Evolutionary conservation across 805 yeast genomes (phyloP), one percentile per base, ranked within the genome.

Genomic region (Candida ponderosae): DNA sequence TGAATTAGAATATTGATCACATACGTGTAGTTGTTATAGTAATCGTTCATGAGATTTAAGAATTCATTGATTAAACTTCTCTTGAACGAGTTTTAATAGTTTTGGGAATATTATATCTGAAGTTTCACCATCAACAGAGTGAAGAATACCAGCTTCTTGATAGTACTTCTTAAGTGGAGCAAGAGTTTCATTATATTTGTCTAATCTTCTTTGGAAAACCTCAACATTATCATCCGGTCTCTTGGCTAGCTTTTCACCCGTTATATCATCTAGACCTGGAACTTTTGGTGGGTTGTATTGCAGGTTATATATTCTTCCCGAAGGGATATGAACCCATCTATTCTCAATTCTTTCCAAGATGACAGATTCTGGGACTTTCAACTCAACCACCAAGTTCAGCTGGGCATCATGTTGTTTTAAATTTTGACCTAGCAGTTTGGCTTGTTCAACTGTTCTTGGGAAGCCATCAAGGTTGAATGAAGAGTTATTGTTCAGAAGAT

Each of bases 401-500:
- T 60, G 53, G 1, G 80, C 59, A 3, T 62, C 46, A 26, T 58
- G 41, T 2, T 38, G 43, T 11, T 59, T 42, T 38, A 81, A 61
- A 6, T 64, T 65, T 14, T 51, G 45, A 38, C 76, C 76, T 29
- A 87, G 61, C 9, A 66, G 70, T 29, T 56, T 52, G 0, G 96
- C 96, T 59, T 89, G 97, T 4, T 59, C 60, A 16, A 63, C 53
- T 0, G 93, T 90, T 43, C 97, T 67, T 5, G 97, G 97, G 51
- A 88, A 90, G 31, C 97, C 97, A 56, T 89, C 97, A 34, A 90
- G 64, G 23, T 89, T 63, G 85, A 95, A 89, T 6, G 77, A 62
- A 2, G 77, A 46, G 2, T 59, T 37, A 0, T 59, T 32, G 28
- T 62, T 58, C 16, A 78, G 62, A 70, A 80, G 74, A 8, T 57